Base-by-base conservation (phyloP, 192 early-diverging fungal genomes). In the Mortierella antarctica region DNA sequence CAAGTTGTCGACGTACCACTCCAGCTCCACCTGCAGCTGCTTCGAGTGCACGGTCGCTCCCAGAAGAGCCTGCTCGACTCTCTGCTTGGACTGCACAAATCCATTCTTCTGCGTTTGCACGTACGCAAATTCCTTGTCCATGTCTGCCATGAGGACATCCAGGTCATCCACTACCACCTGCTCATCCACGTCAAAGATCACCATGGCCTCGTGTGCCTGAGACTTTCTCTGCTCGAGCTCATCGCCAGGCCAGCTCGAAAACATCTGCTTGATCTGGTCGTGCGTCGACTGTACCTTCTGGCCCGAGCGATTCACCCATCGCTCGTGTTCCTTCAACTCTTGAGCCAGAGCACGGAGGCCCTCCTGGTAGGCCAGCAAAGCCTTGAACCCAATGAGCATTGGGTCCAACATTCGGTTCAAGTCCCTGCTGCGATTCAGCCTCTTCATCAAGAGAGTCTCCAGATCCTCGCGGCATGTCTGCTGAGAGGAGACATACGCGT, bases 161-260 rank as follows among this genome's bases (percentile, higher is more conserved):
- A 72, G 47, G 1, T 80, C 77, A 44, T 80, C 77, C 0, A 80
- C 77, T 40, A 72, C 50, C 4, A 80, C 64, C 21, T 80, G 77
- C 48, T 80, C 77, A 48, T 80, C 68, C 39, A 80, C 77, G 57
- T 80, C 77, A 72, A 72, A 80, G 46, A 80, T 21, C 13, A 80
- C 70, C 77, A 80, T 80, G 0, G 58, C 20, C 39, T 72, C 77
- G 14, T 68, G 57, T 4, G 39, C 23, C 8, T 71, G 68, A 44
- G n/a, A 57, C 53, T 60, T 64, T 57, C 63, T 47, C 55, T 80
- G 69, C 55, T 80, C 77, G 6, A 72, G 53, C 46, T 72, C 77
- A 53, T 80, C 65, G 7, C 77, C 77, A 8, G 77, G 77, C 77
- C 77, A 80, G 20, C 70, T 68, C 39, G 53, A 61, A n/a, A 80